phyloP scores from a whole-genome alignment of 805 yeast genomes.

The Candida stauntonica region DNA sequence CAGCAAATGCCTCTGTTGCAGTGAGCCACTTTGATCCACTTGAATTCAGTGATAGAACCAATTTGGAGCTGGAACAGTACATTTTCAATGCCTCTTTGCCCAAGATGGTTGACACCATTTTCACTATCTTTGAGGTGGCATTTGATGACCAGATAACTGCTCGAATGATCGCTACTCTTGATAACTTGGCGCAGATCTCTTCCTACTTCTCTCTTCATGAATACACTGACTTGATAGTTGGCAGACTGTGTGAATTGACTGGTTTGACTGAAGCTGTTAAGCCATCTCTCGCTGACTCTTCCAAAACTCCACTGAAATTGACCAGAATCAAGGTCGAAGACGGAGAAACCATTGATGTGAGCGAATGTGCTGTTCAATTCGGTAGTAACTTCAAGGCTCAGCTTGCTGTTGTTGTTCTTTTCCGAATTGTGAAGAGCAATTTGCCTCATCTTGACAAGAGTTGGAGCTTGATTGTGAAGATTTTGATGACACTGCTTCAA shows the following conservation, averaged over 20 bases:
- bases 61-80: conserved; percentile 62
- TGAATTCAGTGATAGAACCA: conserved; percentile 22
- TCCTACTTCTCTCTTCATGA: conserved; percentile 51
- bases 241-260: conserved; percentile 62
- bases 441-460: conserved; percentile 38
- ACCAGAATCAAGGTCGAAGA: conserved; percentile 26
- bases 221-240: conserved; percentile 63
- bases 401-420: conserved; percentile 77
- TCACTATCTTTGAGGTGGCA: conserved; percentile 81
- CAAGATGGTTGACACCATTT: conserved; percentile 64
- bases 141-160: conserved; percentile 86
- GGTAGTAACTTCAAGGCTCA: conserved; percentile 94
- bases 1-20: conserved; percentile 33
- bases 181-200: conserved; percentile 78
- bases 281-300: conserved; percentile 2
- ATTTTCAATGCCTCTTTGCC: conserved; percentile 63
- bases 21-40: conserved; percentile 23
- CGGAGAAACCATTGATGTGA: conserved; percentile 52
- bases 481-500: conserved; percentile 62
- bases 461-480: conserved; percentile 59
- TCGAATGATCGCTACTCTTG: conserved; percentile 82
- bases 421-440: conserved; percentile 65
- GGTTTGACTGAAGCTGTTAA: conserved; percentile 37
- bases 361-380: conserved; percentile 75
- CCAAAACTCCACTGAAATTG: conserved; percentile 15